Base-by-base conservation (phyloP, 495 filamentous ascomycete species). In the Penicillium coprophilum region DNA sequence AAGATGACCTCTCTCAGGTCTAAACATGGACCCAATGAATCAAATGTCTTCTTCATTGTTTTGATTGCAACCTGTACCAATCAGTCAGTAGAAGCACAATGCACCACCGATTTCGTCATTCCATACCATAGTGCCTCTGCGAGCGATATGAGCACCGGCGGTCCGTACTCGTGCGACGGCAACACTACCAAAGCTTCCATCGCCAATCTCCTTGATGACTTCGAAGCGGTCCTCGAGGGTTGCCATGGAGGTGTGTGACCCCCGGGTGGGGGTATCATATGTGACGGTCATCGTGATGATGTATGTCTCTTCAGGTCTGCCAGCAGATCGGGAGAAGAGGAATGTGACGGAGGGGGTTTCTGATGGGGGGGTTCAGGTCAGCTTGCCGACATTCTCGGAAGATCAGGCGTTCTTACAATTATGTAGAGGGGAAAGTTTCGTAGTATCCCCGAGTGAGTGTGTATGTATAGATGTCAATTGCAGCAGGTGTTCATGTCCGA, bases 21-120 rank as follows among this genome's bases (percentile, higher is more conserved):
- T 57, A 96, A 70, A 69, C 95, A 97, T 39, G 89, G 90, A 21
- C 80, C 74, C 66, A 97, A 90, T 4, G 89, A 93, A 36, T 97
- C 92, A 62, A 97, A 99, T 0, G 89, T 91, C 82, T 99, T 99
- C 82, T 99, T 99, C 95, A 99, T 97, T 17, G 94, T 97, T 78
- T 99, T 99, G 69, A 99, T 96, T 3, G 94, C 94, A 62, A 98
- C 91, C 94, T 98, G 56, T 53, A 19, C 30, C 56, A 76, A 46
- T 77, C 70, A 31, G 50, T 62, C 20, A 55, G 53, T 53, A 49
- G 50, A 40, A 38, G 46, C 21, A 12, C 20, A 32, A 11, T 21
- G 32, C 17, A 47, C 32, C 2, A 9, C 4, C n/a, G 24, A 50
- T 30, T 8, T 61, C 24, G 28, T 6, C 6, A 48, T 62, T 54